These are phyloP conservation scores for Graphiopsis chlorocephala DNA, from an alignment of 2,329 filamentous ascomycete genomes.

Conservation along the genomic window DNA sequence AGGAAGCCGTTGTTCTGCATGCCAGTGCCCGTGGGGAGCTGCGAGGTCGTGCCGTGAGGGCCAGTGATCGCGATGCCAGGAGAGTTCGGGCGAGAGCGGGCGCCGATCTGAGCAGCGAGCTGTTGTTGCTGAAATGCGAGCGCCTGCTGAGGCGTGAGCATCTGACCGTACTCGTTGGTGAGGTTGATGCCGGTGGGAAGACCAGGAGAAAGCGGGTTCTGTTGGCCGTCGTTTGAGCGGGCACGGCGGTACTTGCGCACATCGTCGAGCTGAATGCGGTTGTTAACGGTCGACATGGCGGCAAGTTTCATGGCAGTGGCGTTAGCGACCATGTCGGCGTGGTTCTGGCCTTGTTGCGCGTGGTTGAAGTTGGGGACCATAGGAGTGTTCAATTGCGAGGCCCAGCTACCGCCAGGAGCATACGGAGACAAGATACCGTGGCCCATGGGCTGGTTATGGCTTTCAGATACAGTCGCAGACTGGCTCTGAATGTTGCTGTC, in stretches of 20 bases:
- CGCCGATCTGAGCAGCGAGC: constrained; percentile 73
- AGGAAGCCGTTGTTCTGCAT: constrained; percentile 95
- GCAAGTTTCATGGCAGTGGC: constrained; percentile 98
- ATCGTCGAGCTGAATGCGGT: constrained; percentile 93
- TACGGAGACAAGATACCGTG: constrained; percentile 67
- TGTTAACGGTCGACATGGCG: constrained; percentile 95
- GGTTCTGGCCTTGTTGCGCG: constrained; percentile 56
- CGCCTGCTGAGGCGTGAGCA: constrained; percentile 62
- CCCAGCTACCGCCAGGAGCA: constrained; percentile 86
- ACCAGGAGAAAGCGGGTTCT: constrained; percentile 61
- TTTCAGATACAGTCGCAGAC: constrained; percentile 71
- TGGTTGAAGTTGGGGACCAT: constrained; percentile 82
- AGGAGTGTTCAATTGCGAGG: constrained; percentile 96
- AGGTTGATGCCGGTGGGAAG: constrained; percentile 71
- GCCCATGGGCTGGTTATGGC: constrained; percentile 68
- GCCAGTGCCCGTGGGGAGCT: constrained; percentile 62
- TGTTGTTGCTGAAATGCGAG: constrained; percentile 66
- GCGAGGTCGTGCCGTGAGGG: constrained; percentile 49
- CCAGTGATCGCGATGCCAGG: constrained; percentile 80
- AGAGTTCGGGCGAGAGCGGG: constrained; percentile 83
- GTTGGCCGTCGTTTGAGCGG: constrained; percentile 77
- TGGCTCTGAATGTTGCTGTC: constrained; percentile 77
- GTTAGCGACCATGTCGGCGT: constrained; percentile 97
- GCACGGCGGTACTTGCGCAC: constrained; percentile 93
- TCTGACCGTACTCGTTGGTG: constrained; percentile 90